A percentile compares a stretch with the other conserved stretches of the same genome.
Evolutionary conservation across 2,329 filamentous ascomycete genomes (phyloP).

Genomic region (Penicillium sp.): DNA sequence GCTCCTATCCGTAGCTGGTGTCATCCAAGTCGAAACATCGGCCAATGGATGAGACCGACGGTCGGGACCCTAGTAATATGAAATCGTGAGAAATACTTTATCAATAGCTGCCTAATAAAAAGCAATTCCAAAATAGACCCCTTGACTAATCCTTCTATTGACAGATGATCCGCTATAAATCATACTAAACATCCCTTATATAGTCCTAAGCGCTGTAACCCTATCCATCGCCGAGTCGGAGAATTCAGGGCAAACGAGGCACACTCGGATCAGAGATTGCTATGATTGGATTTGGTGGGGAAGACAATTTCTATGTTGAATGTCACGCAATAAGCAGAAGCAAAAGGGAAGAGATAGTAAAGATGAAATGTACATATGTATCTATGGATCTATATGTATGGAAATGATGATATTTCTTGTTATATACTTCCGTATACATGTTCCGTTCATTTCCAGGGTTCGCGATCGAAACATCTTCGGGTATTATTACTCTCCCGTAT

Average conservation of each 20-base stretch:
- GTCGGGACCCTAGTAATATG: not conserved
- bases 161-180: not conserved
- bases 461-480: not conserved
- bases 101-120: not conserved
- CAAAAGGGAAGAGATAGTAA: not conserved
- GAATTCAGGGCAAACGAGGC: conserved; percentile 2
- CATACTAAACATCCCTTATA: not conserved
- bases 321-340: not conserved
- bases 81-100: not conserved
- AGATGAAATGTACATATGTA: not conserved
- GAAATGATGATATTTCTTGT: not conserved
- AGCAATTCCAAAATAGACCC: not conserved
- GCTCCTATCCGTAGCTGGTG: not conserved
- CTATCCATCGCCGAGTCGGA: conserved; percentile 1
- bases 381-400: not conserved
- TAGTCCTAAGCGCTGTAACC: not conserved
- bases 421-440: not conserved
- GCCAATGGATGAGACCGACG: conserved; percentile 4
- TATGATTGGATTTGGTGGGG: conserved; percentile 6
- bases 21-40: not conserved
- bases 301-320: not conserved
- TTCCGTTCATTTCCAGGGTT: conserved; percentile 8
- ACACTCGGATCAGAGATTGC: conserved; percentile 3
- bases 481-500: conserved; percentile 20
- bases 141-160: not conserved